Conservation (phyloP, 768 basidiomycete genomes). For the Leccinellum rugosiceps region DNA sequence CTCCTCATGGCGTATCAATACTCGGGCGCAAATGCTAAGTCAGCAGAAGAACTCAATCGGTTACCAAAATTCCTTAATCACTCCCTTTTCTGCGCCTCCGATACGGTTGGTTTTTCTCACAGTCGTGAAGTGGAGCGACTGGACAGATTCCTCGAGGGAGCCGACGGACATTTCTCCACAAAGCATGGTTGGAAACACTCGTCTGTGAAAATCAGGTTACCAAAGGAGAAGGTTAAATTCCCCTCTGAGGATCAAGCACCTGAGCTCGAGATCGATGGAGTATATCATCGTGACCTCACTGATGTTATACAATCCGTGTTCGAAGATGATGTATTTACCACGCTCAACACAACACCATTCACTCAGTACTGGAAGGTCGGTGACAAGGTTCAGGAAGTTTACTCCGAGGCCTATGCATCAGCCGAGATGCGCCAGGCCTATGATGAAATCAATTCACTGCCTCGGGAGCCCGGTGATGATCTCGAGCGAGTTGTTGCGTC, state of each 20-base stretch:
- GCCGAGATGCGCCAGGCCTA: conserved; percentile 1
- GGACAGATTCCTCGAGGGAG: neutral
- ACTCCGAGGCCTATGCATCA: neutral
- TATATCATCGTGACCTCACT: neutral
- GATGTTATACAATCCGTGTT: neutral
- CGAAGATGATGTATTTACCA: neutral
- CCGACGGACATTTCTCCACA: neutral
- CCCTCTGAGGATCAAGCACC: neutral
- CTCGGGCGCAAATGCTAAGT: conserved; percentile 26
- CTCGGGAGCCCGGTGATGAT: neutral
- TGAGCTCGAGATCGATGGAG: neutral
- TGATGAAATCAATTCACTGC: neutral
- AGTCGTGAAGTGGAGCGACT: neutral
- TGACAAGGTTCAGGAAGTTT: neutral
- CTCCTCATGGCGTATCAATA: conserved; percentile 32
- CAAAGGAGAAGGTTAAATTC: neutral
- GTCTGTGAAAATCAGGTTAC: neutral
- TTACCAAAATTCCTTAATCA: conserved; percentile 25
- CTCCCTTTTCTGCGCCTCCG: conserved; percentile 16
- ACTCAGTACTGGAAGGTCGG: neutral
- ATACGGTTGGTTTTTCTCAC: neutral
- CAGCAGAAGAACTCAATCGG: conserved; percentile 21
- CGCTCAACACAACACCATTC: neutral
- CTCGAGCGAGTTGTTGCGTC: neutral
- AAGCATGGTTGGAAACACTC: conserved; percentile 6